phyloP scores from a whole-genome alignment of 768 basidiomycete genomes.

The Mycena belliarum region DNA sequence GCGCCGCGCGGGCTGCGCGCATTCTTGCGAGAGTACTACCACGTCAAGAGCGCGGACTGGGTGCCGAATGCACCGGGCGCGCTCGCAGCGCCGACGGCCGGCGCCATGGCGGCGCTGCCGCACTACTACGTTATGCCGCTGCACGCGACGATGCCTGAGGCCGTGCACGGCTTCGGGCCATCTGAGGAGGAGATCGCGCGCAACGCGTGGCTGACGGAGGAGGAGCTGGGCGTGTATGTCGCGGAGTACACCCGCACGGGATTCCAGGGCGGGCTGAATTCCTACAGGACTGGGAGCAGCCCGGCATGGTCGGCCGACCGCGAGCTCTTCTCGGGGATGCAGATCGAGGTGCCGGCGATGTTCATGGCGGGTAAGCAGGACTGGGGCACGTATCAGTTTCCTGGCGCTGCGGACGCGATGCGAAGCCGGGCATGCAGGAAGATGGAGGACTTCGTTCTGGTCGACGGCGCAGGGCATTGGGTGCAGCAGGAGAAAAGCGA shows the following conservation, averaged over 20 bases:
- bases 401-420: constrained; percentile 36
- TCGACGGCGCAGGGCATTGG: constrained; percentile 22
- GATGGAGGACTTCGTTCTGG: constrained; percentile 21
- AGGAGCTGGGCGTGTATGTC: constrained; percentile 50
- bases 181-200: constrained; percentile 28
- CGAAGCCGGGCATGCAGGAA: constrained; percentile 2
- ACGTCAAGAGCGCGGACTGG: constrained; percentile 63
- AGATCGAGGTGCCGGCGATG: constrained; percentile 53
- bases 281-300: constrained; percentile 48
- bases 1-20: constrained; percentile 44
- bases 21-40: constrained; percentile 57
- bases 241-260: constrained; percentile 52
- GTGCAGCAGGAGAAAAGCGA: constrained; percentile 18
- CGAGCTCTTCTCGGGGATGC: constrained; percentile 44
- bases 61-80: constrained; percentile 40
- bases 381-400: constrained; percentile 62
- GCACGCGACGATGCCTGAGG: constrained; percentile 53
- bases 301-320: constrained; percentile 40
- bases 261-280: constrained; percentile 65
- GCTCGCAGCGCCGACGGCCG: constrained; percentile 34
- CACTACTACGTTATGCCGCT: constrained; percentile 64
- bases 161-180: constrained; percentile 38
- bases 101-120: constrained; percentile 45
- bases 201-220: constrained; percentile 49
- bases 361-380: constrained; percentile 58